Base-by-base conservation (phyloP, 495 filamentous ascomycete species). In the Aspergillus baeticus region DNA sequence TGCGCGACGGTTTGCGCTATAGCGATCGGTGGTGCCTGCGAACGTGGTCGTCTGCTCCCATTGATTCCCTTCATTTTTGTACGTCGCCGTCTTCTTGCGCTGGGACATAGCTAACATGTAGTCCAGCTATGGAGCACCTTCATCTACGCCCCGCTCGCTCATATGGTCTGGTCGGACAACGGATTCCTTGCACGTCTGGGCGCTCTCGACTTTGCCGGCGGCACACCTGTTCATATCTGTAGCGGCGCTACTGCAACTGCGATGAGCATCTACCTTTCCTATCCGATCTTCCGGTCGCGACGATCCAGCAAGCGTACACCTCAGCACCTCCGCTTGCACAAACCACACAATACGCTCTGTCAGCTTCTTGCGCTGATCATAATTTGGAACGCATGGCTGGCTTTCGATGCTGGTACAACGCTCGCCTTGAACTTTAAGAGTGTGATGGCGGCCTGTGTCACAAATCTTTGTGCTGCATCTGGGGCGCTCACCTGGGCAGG, bases 341-440 rank as follows among this genome's bases (percentile, higher is more conserved):
- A 73, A 15, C 77, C 77, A 0, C 75, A 77, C 36, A 81, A 79
- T 47, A 66, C 68, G 35, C 69, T 78, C 47, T 75, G 69, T 54
- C 75, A 79, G 48, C 76, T 82, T 36, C 64, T 82, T 10, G 77
- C 79, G 6, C 76, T 78, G 11, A 68, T 78, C 47, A 70, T 80
- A 43, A 79, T 82, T 55, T 83, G 80, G 80, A 77, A 80, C 56
- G 72, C 76, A 13, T 81, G 77, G 78, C 67, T 78, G 31, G 78
- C 78, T 37, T 84, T 84, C 67, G 82, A 84, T 59, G 78, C 75
- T 2, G 78, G 78, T 11, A 78, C 76, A 1, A 76, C 74, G 0
- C 66, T 81, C 7, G 62, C 61, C 1, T 58, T 75, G 2, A 79
- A 76, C 58, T 74, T 79, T 61, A 74, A 75, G 47, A 65, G 62